Base-by-base conservation (phyloP, 129 eudicot genomes). In the Escallonia rubra region DNA sequence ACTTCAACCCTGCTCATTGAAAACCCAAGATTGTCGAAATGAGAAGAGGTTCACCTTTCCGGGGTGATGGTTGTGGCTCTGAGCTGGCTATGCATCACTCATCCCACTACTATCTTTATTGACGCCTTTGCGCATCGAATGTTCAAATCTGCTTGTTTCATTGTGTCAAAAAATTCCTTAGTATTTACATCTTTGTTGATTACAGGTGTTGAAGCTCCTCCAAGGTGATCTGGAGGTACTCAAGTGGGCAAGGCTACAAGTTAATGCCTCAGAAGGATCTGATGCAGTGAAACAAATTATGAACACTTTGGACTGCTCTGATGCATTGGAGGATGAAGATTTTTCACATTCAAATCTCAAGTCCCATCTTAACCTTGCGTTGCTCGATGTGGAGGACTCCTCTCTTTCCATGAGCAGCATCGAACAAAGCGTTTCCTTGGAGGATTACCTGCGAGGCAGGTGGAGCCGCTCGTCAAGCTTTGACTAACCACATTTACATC, bases 401-500 rank as follows among this genome's bases (percentile, higher is more conserved):
- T 86, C 96, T 34, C 69, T 75, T 6, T 89, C 99, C 2, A 52
- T 84, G 70, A 82, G 98, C 55, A 93, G 99, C 77, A 77, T 83
- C 6, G 99, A 86, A 66, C 92, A 82, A 51, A 85, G 70, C 57
- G 74, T 89, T 42, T 93, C 95, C 1, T 72, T 93, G 6, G 99
- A 89, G 77, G 95, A 89, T 40, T 89, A 93, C 74, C 67, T 89
- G 4, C 70, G 82, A 69, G 96, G 91, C 53, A 72, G 96, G 81
- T 86, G 95, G 95, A 89, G 99, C 77, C 90, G 95, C 4, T 84
- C 96, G 16, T 82, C 96, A 43, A 93, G 99, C 80, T 82, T 93
- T 41, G 95, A 93, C 69, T 86, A 81, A 76, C 57, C 15, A 9
- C 38, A 40, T 10, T 10, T 61, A 43, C 44, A 45, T 45, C 61